Conservation (phyloP, 2,329 filamentous ascomycete genomes). For the Colletotrichum shisoi region DNA sequence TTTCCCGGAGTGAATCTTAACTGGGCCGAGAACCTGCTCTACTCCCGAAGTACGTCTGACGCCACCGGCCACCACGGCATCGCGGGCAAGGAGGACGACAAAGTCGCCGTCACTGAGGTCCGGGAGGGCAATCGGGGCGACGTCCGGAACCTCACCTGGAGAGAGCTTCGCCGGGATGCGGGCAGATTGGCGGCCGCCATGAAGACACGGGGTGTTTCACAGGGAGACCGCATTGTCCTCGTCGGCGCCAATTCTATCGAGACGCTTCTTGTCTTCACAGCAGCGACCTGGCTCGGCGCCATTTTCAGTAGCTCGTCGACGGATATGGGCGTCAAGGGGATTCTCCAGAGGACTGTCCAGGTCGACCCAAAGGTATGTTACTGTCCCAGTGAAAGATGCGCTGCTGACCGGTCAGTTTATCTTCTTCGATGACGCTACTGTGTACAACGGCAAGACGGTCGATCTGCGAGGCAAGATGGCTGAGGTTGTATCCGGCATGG, state of each 20-base stretch:
- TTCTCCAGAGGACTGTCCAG: constrained; percentile 77
- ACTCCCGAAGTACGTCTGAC: constrained; percentile 56
- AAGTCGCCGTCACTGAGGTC: constrained; percentile 75
- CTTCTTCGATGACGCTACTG: constrained; percentile 82
- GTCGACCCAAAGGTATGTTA: constrained; percentile 70
- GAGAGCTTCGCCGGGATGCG: constrained; percentile 66
- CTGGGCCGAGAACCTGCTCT: constrained; percentile 83
- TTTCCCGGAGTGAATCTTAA: constrained; percentile 78
- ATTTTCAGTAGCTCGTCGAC: constrained; percentile 80
- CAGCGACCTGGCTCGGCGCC: constrained; percentile 73
- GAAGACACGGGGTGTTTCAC: constrained; percentile 68
- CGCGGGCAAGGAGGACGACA: constrained; percentile 72
- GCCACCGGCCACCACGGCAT: constrained; percentile 58
- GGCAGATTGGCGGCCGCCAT: constrained; percentile 71
- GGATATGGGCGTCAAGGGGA: constrained; percentile 82
- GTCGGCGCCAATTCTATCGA: constrained; percentile 79
- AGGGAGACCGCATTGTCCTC: constrained; percentile 77
- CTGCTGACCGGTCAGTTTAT: constrained; percentile 59
- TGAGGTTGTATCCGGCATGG: constrained; percentile 70
- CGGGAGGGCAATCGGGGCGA: constrained; percentile 68
- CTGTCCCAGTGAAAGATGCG: not conserved
- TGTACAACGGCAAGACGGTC: constrained; percentile 80
- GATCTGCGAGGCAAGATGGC: constrained; percentile 77
- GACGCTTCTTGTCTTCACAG: constrained; percentile 75
- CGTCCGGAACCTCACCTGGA: constrained; percentile 70